These are phyloP conservation scores for Alternaria gansuensis DNA, from an alignment of 2,329 filamentous ascomycete genomes.

Conservation along the genomic window DNA sequence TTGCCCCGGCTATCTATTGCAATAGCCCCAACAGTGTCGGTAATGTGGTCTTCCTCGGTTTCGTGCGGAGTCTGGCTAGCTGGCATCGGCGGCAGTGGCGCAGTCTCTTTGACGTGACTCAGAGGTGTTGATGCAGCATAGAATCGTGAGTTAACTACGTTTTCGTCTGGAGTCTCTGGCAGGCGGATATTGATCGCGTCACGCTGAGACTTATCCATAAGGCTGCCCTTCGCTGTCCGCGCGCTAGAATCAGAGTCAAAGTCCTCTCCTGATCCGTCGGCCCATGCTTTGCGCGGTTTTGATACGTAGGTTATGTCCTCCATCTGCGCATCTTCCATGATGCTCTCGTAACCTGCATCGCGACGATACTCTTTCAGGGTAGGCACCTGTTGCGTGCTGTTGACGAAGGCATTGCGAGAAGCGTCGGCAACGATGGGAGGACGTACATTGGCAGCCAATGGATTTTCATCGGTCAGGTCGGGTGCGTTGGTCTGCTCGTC, in stretches of 20 bases:
- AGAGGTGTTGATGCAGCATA: conserved; percentile 21
- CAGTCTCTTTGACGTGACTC: conserved; percentile 27
- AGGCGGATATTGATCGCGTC: conserved; percentile 15
- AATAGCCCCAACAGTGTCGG: conserved; percentile 95
- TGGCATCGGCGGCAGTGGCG: conserved; percentile 16
- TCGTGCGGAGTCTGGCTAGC: conserved; percentile 8
- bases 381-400: conserved; percentile 55
- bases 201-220: conserved; percentile 24
- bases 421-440: conserved; percentile 42
- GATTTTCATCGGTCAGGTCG: conserved; percentile 25
- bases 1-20: conserved; percentile 85
- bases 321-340: conserved; percentile 37
- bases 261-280: conserved; percentile 53
- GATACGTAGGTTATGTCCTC: conserved; percentile 32
- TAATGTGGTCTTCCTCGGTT: conserved; percentile 69
- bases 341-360: conserved; percentile 16
- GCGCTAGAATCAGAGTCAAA: conserved; percentile 37
- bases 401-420: conserved; percentile 54
- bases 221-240: conserved; percentile 35
- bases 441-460: conserved; percentile 12
- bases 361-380: conserved; percentile 39
- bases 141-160: conserved; percentile 8
- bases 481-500: conserved; percentile 30
- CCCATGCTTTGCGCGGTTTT: conserved; percentile 37
- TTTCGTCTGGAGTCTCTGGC: conserved; percentile 13